Evolutionary conservation across 768 basidiomycete genomes (phyloP).

Genomic region (Boletus rufocinnamomeus): DNA sequence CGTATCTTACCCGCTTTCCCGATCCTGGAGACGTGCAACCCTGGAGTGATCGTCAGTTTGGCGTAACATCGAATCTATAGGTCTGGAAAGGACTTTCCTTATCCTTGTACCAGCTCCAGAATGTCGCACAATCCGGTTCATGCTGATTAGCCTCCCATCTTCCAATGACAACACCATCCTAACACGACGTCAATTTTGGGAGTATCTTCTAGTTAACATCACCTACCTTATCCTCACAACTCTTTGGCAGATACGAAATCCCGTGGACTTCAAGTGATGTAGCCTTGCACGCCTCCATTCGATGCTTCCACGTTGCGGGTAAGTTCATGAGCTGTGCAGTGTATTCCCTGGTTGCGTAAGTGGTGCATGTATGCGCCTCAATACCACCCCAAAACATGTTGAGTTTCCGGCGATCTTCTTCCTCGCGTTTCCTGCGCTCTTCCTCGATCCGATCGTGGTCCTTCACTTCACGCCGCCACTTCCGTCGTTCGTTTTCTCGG

Average conservation of each 20-base stretch:
- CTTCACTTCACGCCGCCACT: slow-evolving; percentile 24
- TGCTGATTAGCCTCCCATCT: slow-evolving; percentile 28
- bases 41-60: slow-evolving; percentile 7
- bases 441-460: slow-evolving; percentile 13
- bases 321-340: slow-evolving; percentile 16
- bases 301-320: slow-evolving; percentile 24
- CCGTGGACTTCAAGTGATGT: neutral
- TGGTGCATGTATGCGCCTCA: no score
- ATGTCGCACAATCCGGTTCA: slow-evolving; percentile 32
- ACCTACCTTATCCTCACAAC: no score
- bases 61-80: neutral
- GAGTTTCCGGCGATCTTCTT: no score
- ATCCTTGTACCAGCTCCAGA: slow-evolving; percentile 33
- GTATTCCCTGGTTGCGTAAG: no score
- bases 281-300: slow-evolving; percentile 29
- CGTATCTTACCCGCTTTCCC: neutral
- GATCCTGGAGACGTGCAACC: slow-evolving; percentile 21
- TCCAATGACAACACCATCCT: slow-evolving; percentile 24
- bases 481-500: slow-evolving; percentile 10
- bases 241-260: no score
- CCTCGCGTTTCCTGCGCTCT: no score
- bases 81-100: no score
- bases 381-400: no score
- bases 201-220: no score
- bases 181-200: neutral